Conservation (phyloP, 495 filamentous ascomycete species). For the Aspergillus cavernicola region DNA sequence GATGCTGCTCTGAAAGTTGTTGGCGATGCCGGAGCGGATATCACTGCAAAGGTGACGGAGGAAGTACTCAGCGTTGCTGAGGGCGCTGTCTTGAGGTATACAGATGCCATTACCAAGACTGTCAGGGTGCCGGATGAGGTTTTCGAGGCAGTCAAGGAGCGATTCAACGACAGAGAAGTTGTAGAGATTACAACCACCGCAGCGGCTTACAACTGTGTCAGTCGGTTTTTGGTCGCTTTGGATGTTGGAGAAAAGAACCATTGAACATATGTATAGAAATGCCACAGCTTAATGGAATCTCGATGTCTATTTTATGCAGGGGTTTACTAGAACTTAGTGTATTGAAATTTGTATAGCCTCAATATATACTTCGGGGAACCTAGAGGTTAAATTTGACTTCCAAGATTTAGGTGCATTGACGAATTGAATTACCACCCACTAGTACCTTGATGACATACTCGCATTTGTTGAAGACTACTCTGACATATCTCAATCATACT, state of each 20-base stretch:
- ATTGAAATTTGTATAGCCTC: too few species aligned
- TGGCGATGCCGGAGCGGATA: constrained; percentile 27
- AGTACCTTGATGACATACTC: too few species aligned
- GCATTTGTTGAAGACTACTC: too few species aligned
- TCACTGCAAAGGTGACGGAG: constrained; percentile 9
- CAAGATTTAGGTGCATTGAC: background rate
- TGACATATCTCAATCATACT: too few species aligned
- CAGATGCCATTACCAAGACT: constrained; percentile 71
- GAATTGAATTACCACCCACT: too few species aligned
- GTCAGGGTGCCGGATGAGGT: constrained; percentile 59
- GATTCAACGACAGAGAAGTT: constrained; percentile 63
- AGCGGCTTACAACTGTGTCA: constrained; percentile 85
- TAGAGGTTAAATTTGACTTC: too few species aligned
- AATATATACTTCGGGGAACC: too few species aligned
- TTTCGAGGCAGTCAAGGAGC: constrained; percentile 54
- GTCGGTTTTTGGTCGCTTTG: constrained; percentile 76
- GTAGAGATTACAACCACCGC: constrained; percentile 77
- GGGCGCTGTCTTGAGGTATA: constrained; percentile 62
- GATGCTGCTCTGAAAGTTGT: constrained; percentile 46
- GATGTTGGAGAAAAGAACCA: constrained; percentile 65
- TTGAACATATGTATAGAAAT: constrained; percentile 1
- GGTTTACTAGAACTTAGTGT: too few species aligned
- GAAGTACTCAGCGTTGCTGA: constrained; percentile 52
- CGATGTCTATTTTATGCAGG: too few species aligned
- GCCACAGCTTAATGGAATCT: too few species aligned